Evolutionary conservation across 352 stramenopile genomes (phyloP).

Genomic region (Globisporangium polare): DNA sequence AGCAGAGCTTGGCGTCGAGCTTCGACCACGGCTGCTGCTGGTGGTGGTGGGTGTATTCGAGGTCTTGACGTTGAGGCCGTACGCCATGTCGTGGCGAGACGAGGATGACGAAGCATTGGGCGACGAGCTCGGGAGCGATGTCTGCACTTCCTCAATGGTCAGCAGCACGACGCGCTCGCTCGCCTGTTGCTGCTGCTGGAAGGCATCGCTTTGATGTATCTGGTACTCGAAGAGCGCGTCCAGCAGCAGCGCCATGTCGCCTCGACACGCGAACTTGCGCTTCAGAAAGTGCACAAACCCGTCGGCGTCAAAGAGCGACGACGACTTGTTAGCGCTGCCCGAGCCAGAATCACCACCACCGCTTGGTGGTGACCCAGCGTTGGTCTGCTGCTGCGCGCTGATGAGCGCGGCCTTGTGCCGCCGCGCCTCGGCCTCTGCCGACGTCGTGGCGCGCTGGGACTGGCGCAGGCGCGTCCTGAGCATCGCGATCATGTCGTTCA

Average conservation of each 20-base stretch:
- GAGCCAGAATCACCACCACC: neutral
- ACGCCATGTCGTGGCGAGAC: neutral
- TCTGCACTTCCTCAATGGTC: slow-evolving; percentile 15
- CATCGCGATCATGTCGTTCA: slow-evolving; percentile 21
- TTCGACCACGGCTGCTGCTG: neutral
- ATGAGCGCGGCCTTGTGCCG: slow-evolving; percentile 14
- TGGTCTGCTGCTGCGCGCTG: slow-evolving; percentile 6
- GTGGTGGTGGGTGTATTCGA: neutral
- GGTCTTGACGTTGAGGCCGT: neutral
- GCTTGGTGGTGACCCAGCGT: neutral
- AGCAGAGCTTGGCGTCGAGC: neutral
- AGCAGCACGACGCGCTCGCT: slow-evolving; percentile 9
- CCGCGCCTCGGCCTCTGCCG: slow-evolving; percentile 19
- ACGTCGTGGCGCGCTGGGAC: slow-evolving; percentile 18
- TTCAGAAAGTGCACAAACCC: slow-evolving; percentile 27
- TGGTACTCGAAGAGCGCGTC: slow-evolving; percentile 19
- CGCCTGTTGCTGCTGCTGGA: neutral
- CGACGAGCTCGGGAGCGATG: slow-evolving; percentile 5
- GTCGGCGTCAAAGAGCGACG: slow-evolving; percentile 16
- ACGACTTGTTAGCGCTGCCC: neutral
- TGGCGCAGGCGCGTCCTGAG: slow-evolving; percentile 16
- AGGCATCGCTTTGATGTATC: slow-evolving; percentile 12
- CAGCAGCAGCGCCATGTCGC: slow-evolving; percentile 25
- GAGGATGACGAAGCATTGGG: slow-evolving; percentile 6
- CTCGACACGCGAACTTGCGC: slow-evolving; percentile 30